Evolutionary conservation across 164 flowering plant species (phyloP).

Genomic region (Chimonanthus salicifolius): DNA sequence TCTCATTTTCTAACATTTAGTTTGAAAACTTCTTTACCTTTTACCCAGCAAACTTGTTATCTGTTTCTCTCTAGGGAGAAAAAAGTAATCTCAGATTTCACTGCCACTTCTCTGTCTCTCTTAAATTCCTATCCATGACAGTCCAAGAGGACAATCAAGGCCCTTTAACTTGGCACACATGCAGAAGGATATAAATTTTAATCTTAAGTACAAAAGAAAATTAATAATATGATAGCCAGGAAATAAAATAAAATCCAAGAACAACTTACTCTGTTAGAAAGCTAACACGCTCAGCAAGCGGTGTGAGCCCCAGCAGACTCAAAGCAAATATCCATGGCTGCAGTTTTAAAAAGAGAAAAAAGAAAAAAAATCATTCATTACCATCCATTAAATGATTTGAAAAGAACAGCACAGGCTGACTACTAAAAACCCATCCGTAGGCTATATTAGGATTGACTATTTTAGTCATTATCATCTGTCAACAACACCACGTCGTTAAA

Average conservation of each 20-base stretch:
- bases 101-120: too few relatives aligned
- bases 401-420: not conserved
- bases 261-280: conserved; percentile 83
- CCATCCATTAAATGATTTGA: not conserved
- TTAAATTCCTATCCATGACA: too few relatives aligned
- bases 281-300: conserved; percentile 91
- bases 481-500: too few relatives aligned
- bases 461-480: too few relatives aligned
- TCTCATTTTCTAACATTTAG: too few relatives aligned
- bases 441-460: too few relatives aligned
- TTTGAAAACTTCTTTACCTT: too few relatives aligned
- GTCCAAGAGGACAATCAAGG: not conserved
- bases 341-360: not conserved
- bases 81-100: too few relatives aligned
- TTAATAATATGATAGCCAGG: too few relatives aligned
- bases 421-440: not conserved
- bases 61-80: too few relatives aligned
- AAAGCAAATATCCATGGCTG: conserved; percentile 89
- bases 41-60: too few relatives aligned
- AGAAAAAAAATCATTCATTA: too few relatives aligned
- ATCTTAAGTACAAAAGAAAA: not conserved
- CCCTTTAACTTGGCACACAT: not conserved
- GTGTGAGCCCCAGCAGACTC: conserved; percentile 81
- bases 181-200: not conserved
- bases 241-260: not conserved